A percentile compares a stretch with the other conserved stretches of the same genome.
Evolutionary conservation across 2,329 filamentous ascomycete species (phyloP).

Genomic region (Pyrenochaeta sp.): DNA sequence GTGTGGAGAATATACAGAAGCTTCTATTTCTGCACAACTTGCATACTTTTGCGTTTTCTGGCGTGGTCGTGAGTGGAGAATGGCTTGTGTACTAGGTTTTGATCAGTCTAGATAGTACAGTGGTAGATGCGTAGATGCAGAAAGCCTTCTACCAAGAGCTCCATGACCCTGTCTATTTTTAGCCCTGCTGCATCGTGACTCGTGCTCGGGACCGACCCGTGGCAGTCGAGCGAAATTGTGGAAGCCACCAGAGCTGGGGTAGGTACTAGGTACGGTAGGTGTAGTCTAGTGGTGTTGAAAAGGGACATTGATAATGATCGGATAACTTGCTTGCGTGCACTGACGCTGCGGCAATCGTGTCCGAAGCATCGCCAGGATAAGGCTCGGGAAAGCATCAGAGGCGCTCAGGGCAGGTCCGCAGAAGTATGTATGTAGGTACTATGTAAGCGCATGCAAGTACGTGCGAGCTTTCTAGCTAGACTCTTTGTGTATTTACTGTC

Average conservation of each 20-base stretch:
- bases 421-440: too few relatives aligned
- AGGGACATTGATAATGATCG: neutral
- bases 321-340: neutral
- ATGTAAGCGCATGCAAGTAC: too few relatives aligned
- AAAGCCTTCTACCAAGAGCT: neutral
- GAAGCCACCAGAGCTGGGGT: conserved; percentile 10
- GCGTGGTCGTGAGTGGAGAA: conserved; percentile 1
- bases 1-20: conserved; percentile 1
- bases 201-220: conserved; percentile 9
- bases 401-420: too few relatives aligned
- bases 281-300: conserved; percentile 5
- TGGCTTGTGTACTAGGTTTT: conserved; percentile 5
- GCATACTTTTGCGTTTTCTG: conserved; percentile 7
- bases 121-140: conserved; percentile 2
- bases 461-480: too few relatives aligned
- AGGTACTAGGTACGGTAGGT: too few relatives aligned
- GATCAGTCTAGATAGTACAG: conserved; percentile 5
- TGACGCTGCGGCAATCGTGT: neutral
- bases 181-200: conserved; percentile 8
- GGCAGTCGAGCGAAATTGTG: conserved; percentile 3
- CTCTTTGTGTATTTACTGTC: too few relatives aligned
- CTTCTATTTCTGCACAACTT: conserved; percentile 12
- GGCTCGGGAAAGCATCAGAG: too few relatives aligned
- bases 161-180: conserved; percentile 19
- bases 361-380: neutral